A percentile compares a stretch with the other conserved stretches of the same genome.
phyloP scores from a whole-genome alignment of 257 asterid genomes.

The Parsonsia alboflavescens region DNA sequence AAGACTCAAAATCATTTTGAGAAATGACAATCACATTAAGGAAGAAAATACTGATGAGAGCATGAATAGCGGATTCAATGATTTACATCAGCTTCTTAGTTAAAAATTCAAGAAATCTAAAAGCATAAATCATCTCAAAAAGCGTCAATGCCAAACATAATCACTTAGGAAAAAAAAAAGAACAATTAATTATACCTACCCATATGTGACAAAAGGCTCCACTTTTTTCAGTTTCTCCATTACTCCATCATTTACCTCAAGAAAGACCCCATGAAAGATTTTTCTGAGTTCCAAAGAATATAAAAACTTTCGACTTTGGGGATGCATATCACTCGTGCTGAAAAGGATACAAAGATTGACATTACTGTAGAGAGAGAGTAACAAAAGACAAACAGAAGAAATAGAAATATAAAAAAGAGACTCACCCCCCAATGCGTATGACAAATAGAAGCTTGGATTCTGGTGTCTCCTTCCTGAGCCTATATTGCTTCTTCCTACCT shows the following conservation, averaged over 20 bases:
- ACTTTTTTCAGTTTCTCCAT: constrained; percentile 65
- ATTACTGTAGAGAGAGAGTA: not conserved
- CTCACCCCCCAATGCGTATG: constrained; percentile 87
- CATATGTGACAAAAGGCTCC: constrained; percentile 89
- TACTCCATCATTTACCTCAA: constrained; percentile 49
- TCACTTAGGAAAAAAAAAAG: not conserved
- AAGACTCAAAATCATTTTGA: not conserved
- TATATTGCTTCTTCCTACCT: constrained; percentile 56
- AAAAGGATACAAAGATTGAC: not conserved
- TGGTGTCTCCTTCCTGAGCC: constrained; percentile 23
- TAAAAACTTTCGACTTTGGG: constrained; percentile 55
- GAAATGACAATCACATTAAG: not conserved
- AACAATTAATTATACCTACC: constrained; percentile 41
- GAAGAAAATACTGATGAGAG: not conserved
- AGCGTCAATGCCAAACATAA: not conserved
- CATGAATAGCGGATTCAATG: not conserved
- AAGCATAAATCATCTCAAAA: not conserved
- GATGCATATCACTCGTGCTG: constrained; percentile 87
- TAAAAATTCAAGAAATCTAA: not conserved
- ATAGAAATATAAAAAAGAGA: not conserved
- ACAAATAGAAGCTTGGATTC: constrained; percentile 66
- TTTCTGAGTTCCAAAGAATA: constrained; percentile 70
- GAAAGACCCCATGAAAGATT: constrained; percentile 72
- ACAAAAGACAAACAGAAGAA: not conserved
- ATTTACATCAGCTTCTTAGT: not conserved